phyloP scores from a whole-genome alignment of 2,329 filamentous ascomycete species.

The Alternaria postmessia region DNA sequence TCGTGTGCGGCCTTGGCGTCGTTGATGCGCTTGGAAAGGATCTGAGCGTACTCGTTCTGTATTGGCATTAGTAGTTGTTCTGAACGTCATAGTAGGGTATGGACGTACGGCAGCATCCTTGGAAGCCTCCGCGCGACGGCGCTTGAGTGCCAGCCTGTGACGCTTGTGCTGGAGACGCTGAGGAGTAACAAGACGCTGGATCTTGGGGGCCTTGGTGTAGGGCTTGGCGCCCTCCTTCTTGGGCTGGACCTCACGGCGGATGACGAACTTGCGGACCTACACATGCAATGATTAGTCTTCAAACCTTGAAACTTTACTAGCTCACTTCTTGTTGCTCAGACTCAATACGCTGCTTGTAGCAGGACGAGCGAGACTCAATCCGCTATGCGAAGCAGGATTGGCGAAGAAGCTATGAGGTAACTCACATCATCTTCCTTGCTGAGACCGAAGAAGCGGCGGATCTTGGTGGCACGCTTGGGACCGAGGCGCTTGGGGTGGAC shows the following conservation, averaged over 20 bases:
- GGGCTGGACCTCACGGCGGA: slow-evolving; percentile 93
- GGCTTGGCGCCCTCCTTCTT: slow-evolving; percentile 97
- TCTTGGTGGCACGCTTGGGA: slow-evolving; percentile 99
- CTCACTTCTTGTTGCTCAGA: slow-evolving; percentile 53
- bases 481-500: slow-evolving; percentile 99
- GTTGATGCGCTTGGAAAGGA: slow-evolving; percentile 95
- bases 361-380: slow-evolving; percentile 66
- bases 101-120: slow-evolving; percentile 95
- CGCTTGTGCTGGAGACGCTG: slow-evolving; percentile 99
- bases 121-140: slow-evolving; percentile 93
- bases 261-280: slow-evolving; percentile 99
- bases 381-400: slow-evolving; percentile 54
- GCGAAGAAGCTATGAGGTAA: slow-evolving; percentile 74
- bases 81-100: background rate
- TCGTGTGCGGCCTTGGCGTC: slow-evolving; percentile 95
- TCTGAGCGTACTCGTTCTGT: slow-evolving; percentile 96
- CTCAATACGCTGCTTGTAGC: slow-evolving; percentile 54
- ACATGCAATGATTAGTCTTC: slow-evolving; percentile 40
- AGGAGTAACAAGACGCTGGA: slow-evolving; percentile 98
- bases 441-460: slow-evolving; percentile 99
- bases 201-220: slow-evolving; percentile 99
- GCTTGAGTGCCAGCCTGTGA: slow-evolving; percentile 97
- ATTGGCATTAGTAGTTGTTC: slow-evolving; percentile 19
- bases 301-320: slow-evolving; percentile 18
- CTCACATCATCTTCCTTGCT: slow-evolving; percentile 99